Conservation (phyloP, 192 early-diverging fungal species). For the Geranomyces variabilis region DNA sequence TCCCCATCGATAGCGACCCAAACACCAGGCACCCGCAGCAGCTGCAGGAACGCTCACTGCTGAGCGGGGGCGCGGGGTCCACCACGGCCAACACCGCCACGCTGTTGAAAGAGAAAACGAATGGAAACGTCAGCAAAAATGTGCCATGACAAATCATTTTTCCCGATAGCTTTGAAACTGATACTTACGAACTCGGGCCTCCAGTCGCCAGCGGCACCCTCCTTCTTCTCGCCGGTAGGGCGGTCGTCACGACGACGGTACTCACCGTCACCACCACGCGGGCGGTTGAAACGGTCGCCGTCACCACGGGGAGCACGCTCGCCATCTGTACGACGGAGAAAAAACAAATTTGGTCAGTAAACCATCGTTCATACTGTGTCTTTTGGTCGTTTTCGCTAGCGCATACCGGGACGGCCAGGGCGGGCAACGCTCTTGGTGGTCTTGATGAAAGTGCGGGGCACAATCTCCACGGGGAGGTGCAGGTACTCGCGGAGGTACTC, state of each 20-base stretch:
- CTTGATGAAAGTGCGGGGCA: constrained; percentile 98
- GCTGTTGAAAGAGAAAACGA: constrained; percentile 47
- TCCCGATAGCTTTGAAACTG: constrained; percentile 1
- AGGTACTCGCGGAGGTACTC: constrained; percentile 96
- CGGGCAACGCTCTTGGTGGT: constrained; percentile 72
- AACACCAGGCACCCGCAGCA: too few relatives aligned
- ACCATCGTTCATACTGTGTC: too few relatives aligned
- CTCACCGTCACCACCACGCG: constrained; percentile 55
- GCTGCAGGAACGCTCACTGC: constrained; percentile 1
- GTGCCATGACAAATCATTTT: background rate
- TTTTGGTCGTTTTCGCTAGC: background rate
- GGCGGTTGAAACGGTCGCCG: constrained; percentile 32
- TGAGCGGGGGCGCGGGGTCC: constrained; percentile 41
- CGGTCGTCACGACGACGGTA: constrained; percentile 83
- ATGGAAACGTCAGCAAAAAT: background rate
- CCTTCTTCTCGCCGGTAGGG: constrained; percentile 80
- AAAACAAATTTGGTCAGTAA: constrained; percentile 11
- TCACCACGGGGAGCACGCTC: constrained; percentile 74
- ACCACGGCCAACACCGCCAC: constrained; percentile 89
- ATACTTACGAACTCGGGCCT: constrained; percentile 89
- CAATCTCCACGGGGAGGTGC: constrained; percentile 95
- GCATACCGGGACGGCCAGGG: constrained; percentile 67
- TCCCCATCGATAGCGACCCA: too few relatives aligned
- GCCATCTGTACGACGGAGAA: constrained; percentile 55
- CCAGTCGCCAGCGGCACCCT: constrained; percentile 85